Percentiles rank a stretch among this genome's conserved stretches.
These are phyloP conservation scores for Fusarium palustre DNA, from an alignment of 2,329 filamentous ascomycete genomes.

Conservation along the genomic window DNA sequence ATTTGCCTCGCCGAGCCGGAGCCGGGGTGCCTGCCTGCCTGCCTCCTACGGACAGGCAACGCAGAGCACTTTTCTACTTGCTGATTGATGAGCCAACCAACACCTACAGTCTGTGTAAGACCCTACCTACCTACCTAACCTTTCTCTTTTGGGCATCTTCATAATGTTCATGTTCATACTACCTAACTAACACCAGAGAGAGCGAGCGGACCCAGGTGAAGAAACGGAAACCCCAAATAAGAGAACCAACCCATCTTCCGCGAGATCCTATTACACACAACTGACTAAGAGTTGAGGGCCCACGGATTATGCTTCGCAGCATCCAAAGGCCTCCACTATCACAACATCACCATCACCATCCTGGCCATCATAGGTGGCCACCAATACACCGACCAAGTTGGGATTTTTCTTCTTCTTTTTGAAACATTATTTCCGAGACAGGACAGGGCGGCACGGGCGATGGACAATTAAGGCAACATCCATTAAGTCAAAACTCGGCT, in stretches of 20 bases:
- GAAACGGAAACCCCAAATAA: neutral
- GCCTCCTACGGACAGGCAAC: neutral
- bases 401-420: neutral
- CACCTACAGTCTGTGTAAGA: conserved; percentile 1
- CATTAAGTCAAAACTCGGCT: conserved; percentile 24
- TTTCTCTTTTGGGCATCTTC: conserved; percentile 26
- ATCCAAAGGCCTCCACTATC: conserved; percentile 18
- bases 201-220: neutral
- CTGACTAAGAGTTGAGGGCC: conserved; percentile 36
- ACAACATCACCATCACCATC: conserved; percentile 14
- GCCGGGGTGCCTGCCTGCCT: neutral
- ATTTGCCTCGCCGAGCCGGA: neutral
- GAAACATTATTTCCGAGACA: conserved; percentile 22
- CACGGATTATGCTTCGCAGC: conserved; percentile 25
- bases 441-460: conserved; percentile 18
- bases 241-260: conserved; percentile 19
- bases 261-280: conserved; percentile 26
- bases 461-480: conserved; percentile 4
- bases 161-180: neutral
- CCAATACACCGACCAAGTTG: neutral
- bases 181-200: conserved; percentile 4
- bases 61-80: neutral
- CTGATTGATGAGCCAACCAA: neutral
- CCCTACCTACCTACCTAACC: neutral
- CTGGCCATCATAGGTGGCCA: neutral